Percentiles rank a stretch among this genome's conserved stretches.
Conservation (phyloP, 2,329 filamentous ascomycete species). For the Stachybotrys elegans region DNA sequence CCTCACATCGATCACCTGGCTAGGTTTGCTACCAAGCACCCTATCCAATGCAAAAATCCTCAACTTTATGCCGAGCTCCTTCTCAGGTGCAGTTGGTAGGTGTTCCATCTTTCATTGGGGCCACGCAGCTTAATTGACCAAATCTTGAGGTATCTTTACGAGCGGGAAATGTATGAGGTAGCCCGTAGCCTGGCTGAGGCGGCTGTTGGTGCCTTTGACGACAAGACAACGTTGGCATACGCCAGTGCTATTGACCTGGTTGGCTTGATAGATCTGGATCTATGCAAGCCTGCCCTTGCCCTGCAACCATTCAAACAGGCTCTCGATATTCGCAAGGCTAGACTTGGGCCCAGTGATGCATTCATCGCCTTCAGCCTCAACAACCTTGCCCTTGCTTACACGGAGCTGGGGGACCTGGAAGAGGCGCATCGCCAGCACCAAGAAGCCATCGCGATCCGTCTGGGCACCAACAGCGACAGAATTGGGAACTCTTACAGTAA, state of each 20-base stretch:
- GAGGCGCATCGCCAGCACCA: slow-evolving; percentile 20
- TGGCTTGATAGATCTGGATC: slow-evolving; percentile 25
- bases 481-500: slow-evolving; percentile 34
- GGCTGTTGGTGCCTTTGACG: slow-evolving; percentile 17
- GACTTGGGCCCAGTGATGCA: slow-evolving; percentile 15
- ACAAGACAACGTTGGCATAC: slow-evolving; percentile 17
- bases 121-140: slow-evolving; percentile 17
- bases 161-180: slow-evolving; percentile 20
- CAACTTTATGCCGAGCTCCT: background rate
- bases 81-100: background rate
- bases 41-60: slow-evolving; percentile 9
- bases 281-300: slow-evolving; percentile 16
- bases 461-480: slow-evolving; percentile 21
- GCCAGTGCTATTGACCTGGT: slow-evolving; percentile 23
- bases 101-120: slow-evolving; percentile 16
- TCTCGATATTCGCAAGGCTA: slow-evolving; percentile 16
- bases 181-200: slow-evolving; percentile 16
- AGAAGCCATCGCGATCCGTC: slow-evolving; percentile 24
- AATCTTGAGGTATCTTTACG: slow-evolving; percentile 28
- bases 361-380: slow-evolving; percentile 24
- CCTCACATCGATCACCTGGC: slow-evolving; percentile 22
- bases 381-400: slow-evolving; percentile 26
- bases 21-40: slow-evolving; percentile 12
- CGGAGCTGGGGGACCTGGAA: slow-evolving; percentile 23
- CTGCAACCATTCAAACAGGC: slow-evolving; percentile 16